A percentile compares a stretch with the other conserved stretches of the same genome.
Conservation (phyloP, 2,329 filamentous ascomycete genomes). For the Ambrosiella cleistominuta region DNA sequence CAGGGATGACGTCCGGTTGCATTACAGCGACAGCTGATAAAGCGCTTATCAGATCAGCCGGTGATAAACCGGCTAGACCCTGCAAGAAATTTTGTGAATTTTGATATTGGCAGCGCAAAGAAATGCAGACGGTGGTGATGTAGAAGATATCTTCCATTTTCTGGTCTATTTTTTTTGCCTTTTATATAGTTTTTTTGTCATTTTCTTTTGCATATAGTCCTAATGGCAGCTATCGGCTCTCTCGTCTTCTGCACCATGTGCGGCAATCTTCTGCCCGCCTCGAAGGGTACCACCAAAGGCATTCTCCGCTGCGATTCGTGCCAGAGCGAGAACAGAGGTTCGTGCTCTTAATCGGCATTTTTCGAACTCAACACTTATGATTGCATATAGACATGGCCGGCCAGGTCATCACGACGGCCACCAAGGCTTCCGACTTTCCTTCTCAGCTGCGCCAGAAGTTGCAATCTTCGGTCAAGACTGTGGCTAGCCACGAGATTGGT, state of each 20-base stretch:
- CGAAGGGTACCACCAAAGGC: conserved; percentile 57
- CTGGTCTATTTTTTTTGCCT: neutral
- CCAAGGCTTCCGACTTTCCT: conserved; percentile 81
- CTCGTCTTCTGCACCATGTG: conserved; percentile 87
- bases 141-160: neutral
- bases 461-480: conserved; percentile 64
- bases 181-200: neutral
- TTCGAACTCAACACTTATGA: conserved; percentile 8
- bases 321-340: conserved; percentile 69
- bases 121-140: neutral
- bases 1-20: conserved; percentile 6
- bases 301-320: conserved; percentile 73
- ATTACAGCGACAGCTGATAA: conserved; percentile 4
- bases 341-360: neutral
- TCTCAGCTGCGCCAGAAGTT: conserved; percentile 73
- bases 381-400: conserved; percentile 45
- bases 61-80: neutral
- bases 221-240: conserved; percentile 78
- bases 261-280: conserved; percentile 72
- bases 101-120: neutral
- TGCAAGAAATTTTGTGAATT: conserved; percentile 6
- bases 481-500: conserved; percentile 60
- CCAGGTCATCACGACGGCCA: conserved; percentile 61
- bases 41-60: conserved; percentile 7
- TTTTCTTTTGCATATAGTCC: conserved; percentile 13